phyloP scores from a whole-genome alignment of 2,329 filamentous ascomycete species.

The Cladosporium colombiae region DNA sequence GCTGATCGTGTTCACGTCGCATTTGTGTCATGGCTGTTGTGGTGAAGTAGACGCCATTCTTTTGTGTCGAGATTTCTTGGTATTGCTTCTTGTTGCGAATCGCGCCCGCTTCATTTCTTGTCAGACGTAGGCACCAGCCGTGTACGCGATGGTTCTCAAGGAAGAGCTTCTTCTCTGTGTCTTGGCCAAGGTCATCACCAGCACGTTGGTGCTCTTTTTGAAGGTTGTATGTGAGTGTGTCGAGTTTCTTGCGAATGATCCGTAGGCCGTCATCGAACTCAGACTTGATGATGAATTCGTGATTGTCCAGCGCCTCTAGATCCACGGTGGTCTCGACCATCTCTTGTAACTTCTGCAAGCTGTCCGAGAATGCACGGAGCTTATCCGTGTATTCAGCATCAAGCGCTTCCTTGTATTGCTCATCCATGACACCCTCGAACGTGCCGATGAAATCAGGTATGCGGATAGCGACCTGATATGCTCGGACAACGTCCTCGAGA shows the following conservation, averaged over 20 bases:
- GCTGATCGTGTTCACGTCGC: conserved; percentile 88
- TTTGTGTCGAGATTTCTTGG: conserved; percentile 94
- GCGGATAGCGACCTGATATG: conserved; percentile 91
- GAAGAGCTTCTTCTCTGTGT: conserved; percentile 98
- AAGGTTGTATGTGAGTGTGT: conserved; percentile 81
- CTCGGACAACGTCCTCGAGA: conserved; percentile 90
- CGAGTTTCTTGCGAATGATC: conserved; percentile 87
- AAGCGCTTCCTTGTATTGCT: conserved; percentile 82
- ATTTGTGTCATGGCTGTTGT: conserved; percentile 77
- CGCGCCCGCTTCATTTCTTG: conserved; percentile 83
- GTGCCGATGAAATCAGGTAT: conserved; percentile 87
- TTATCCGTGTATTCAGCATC: conserved; percentile 86
- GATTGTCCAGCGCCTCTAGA: conserved; percentile 89
- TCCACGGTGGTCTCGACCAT: conserved; percentile 99
- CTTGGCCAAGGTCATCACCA: conserved; percentile 79
- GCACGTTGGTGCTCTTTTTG: conserved; percentile 75
- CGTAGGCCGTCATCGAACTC: conserved; percentile 90
- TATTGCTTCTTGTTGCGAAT: conserved; percentile 91
- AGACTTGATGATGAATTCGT: conserved; percentile 98
- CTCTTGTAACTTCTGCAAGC: conserved; percentile 82
- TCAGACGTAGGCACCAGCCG: conserved; percentile 94
- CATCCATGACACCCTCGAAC: conserved; percentile 92
- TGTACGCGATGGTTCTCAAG: conserved; percentile 95
- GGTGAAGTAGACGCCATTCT: conserved; percentile 98
- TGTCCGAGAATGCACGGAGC: conserved; percentile 70